Conservation (phyloP, 352 stramenopile species). For the Phytopythium ostracodes region DNA sequence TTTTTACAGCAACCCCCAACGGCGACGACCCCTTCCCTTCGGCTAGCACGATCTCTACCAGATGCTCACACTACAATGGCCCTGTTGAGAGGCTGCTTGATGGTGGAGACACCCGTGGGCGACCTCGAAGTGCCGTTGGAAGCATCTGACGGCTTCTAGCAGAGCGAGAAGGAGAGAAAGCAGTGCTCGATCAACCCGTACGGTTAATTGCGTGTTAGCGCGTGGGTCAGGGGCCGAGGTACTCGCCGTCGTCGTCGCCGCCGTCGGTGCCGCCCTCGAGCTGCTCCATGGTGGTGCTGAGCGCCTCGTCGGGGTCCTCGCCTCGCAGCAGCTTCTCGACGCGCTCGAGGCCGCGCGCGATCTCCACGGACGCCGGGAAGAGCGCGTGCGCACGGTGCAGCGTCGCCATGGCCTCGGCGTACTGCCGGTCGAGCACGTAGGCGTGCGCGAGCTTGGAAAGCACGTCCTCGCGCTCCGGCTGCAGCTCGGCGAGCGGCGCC, state of each 20-base stretch:
- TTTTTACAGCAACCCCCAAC: background rate
- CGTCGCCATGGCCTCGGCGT: slow-evolving; percentile 54
- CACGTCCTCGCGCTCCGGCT: slow-evolving; percentile 52
- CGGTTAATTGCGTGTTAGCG: no score
- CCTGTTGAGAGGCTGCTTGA: no score
- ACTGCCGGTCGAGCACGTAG: slow-evolving; percentile 69
- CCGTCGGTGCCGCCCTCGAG: slow-evolving; percentile 50
- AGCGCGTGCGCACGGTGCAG: slow-evolving; percentile 67
- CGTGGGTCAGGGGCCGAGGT: slow-evolving; percentile 22
- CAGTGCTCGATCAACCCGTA: no score
- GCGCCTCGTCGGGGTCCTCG: slow-evolving; percentile 58
- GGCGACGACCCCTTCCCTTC: no score
- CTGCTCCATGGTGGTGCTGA: slow-evolving; percentile 60
- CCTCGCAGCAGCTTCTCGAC: slow-evolving; percentile 80
- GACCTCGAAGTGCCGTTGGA: no score
- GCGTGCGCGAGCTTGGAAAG: slow-evolving; percentile 75
- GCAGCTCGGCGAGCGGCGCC: slow-evolving; percentile 32
- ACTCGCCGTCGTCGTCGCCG: slow-evolving; percentile 53
- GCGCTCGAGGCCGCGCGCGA: slow-evolving; percentile 52
- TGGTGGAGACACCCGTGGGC: no score
- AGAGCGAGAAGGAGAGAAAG: background rate
- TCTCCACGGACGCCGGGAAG: slow-evolving; percentile 47
- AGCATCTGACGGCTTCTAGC: no score
- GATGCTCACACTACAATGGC: no score
- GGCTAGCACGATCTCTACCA: no score